These are phyloP conservation scores for Pleurostoma richardsiae DNA, from an alignment of 2,329 filamentous ascomycete species.

Conservation along the genomic window DNA sequence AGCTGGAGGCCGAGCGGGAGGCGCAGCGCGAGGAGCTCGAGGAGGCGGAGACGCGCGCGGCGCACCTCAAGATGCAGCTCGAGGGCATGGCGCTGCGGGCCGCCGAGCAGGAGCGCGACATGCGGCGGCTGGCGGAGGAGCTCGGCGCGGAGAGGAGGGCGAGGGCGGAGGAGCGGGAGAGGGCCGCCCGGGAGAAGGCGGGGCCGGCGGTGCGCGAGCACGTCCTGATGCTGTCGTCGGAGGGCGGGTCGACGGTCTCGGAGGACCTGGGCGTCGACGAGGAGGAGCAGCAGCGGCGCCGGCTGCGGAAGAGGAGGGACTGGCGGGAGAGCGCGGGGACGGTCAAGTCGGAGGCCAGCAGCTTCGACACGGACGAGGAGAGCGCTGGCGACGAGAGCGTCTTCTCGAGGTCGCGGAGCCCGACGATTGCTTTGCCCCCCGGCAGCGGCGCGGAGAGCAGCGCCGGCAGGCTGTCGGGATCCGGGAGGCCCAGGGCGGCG, in stretches of 20 bases:
- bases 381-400: constrained; percentile 40
- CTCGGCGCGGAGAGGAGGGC: constrained; percentile 44
- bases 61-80: constrained; percentile 53
- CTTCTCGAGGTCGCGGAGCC: constrained; percentile 57
- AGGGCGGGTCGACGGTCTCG: constrained; percentile 36
- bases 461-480: constrained; percentile 8
- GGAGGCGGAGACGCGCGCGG: constrained; percentile 46
- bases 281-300: constrained; percentile 32
- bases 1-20: constrained; percentile 48
- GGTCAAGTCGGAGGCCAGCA: constrained; percentile 36
- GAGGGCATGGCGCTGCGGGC: constrained; percentile 52
- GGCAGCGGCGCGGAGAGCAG: constrained; percentile 9
- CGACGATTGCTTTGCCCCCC: constrained; percentile 25
- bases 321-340: constrained; percentile 22
- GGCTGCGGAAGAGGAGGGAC: constrained; percentile 16
- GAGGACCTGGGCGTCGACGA: constrained; percentile 52
- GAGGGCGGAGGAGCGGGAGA: constrained; percentile 30
- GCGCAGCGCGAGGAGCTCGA: constrained; percentile 50
- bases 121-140: constrained; percentile 37
- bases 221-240: constrained; percentile 13
- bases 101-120: constrained; percentile 46
- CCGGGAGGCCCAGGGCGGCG: constrained; percentile 7
- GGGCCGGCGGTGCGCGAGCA: background rate
- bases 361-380: constrained; percentile 49
- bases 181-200: constrained; percentile 16